Conservation (phyloP, 2,329 filamentous ascomycete species). For the Dissoconium aciculare region DNA sequence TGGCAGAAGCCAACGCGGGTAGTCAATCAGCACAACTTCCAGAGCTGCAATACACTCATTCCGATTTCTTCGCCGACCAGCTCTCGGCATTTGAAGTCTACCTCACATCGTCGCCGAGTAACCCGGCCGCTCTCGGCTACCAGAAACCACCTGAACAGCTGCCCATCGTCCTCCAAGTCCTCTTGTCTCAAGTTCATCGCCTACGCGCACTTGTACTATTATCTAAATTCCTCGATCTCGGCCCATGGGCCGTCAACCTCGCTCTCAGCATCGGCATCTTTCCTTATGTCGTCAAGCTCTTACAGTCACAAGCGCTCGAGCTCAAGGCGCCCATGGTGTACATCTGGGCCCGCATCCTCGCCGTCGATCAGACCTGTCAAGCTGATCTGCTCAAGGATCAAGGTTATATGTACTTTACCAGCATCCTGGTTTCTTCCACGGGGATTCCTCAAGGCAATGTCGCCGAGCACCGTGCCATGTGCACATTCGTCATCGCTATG, state of each 20-base stretch:
- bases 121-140: slow-evolving; percentile 69
- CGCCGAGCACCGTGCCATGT: slow-evolving; percentile 96
- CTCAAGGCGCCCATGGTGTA: slow-evolving; percentile 98
- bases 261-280: slow-evolving; percentile 97
- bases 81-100: slow-evolving; percentile 96
- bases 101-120: slow-evolving; percentile 75
- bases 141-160: slow-evolving; percentile 60
- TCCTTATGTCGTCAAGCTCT: slow-evolving; percentile 90
- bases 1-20: slow-evolving; percentile 10
- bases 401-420: slow-evolving; percentile 91
- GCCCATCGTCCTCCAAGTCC: slow-evolving; percentile 86
- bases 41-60: slow-evolving; percentile 86
- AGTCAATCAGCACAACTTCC: slow-evolving; percentile 10
- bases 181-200: slow-evolving; percentile 88
- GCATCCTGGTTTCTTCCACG: slow-evolving; percentile 62
- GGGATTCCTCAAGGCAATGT: slow-evolving; percentile 71
- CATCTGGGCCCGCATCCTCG: slow-evolving; percentile 92
- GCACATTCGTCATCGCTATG: slow-evolving; percentile 92
- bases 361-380: slow-evolving; percentile 88
- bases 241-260: slow-evolving; percentile 96
- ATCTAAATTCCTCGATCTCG: slow-evolving; percentile 84
- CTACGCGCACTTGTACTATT: slow-evolving; percentile 81
- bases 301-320: slow-evolving; percentile 88
- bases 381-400: slow-evolving; percentile 91
- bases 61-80: slow-evolving; percentile 92